Conservation (phyloP, 176 grass and related monocot species). For the Aegilops tauschii region DNA sequence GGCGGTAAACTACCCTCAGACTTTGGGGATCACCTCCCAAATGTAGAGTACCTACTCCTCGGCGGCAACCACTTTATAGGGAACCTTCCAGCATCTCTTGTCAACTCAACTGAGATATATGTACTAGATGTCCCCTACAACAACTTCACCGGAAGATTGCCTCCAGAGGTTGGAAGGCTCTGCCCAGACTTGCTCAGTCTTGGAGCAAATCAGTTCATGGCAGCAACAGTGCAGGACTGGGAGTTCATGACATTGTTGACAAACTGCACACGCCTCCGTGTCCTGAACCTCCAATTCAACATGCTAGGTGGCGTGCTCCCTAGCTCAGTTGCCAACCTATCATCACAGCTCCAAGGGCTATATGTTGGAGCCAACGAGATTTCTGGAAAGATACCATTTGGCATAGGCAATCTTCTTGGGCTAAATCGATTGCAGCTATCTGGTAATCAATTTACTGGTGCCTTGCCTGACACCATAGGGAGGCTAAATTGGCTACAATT, state of each 20-base stretch:
- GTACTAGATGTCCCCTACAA: conserved; percentile 22
- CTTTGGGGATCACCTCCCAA: conserved; percentile 25
- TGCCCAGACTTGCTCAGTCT: conserved; percentile 9
- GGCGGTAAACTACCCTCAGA: conserved; percentile 30
- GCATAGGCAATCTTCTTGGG: conserved; percentile 29
- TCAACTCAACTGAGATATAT: conserved; percentile 29
- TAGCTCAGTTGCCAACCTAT: conserved; percentile 33
- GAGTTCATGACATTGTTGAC: conserved; percentile 25
- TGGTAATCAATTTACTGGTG: conserved; percentile 11
- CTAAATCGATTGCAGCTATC: conserved; percentile 5
- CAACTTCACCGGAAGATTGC: conserved; percentile 39
- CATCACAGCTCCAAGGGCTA: conserved; percentile 2
- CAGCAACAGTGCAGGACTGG: background rate
- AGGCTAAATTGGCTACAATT: conserved; percentile 9
- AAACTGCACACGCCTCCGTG: conserved; percentile 41
- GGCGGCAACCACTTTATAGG: conserved; percentile 28
- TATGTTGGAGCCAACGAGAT: conserved; percentile 34
- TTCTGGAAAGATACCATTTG: conserved; percentile 20
- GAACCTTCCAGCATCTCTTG: conserved; percentile 30
- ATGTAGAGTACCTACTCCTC: conserved; percentile 16
- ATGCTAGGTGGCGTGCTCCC: conserved; percentile 27
- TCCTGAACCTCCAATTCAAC: conserved; percentile 27
- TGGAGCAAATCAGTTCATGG: background rate
- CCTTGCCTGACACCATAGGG: conserved; percentile 37
- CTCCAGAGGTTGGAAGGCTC: conserved; percentile 35